Percentiles rank a stretch among this genome's conserved stretches.
Evolutionary conservation across 2,329 filamentous ascomycete species (phyloP).

Genomic region (Grosmannia serpens): DNA sequence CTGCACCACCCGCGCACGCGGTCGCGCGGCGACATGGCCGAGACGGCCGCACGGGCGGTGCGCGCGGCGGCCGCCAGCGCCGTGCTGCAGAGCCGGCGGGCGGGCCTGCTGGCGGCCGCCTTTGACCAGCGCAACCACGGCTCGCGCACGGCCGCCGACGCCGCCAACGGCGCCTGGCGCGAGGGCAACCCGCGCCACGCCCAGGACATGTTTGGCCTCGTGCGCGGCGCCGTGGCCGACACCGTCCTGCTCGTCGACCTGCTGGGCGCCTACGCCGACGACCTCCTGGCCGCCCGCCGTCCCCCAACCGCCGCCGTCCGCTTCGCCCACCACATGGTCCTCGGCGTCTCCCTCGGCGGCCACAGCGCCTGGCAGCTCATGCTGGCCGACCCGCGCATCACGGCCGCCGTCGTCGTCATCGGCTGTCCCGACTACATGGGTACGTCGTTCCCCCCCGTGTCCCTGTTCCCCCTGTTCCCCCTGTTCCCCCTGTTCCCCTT

Average conservation of each 20-base stretch:
- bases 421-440: slow-evolving; percentile 82
- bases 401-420: slow-evolving; percentile 68
- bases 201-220: slow-evolving; percentile 79
- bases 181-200: slow-evolving; percentile 71
- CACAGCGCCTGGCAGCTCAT: slow-evolving; percentile 80
- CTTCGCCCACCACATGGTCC: slow-evolving; percentile 46
- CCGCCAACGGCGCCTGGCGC: slow-evolving; percentile 69
- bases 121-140: slow-evolving; percentile 96
- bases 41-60: slow-evolving; percentile 57
- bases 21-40: slow-evolving; percentile 61
- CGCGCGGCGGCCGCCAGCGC: slow-evolving; percentile 52
- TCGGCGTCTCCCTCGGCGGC: slow-evolving; percentile 78
- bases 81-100: slow-evolving; percentile 43
- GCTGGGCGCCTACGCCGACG: slow-evolving; percentile 40
- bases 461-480: background rate
- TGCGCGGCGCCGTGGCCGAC: slow-evolving; percentile 64
- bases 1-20: slow-evolving; percentile 72
- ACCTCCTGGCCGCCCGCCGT: background rate
- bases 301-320: background rate
- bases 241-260: slow-evolving; percentile 65
- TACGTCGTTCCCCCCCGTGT: slow-evolving; percentile 25
- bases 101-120: slow-evolving; percentile 64
- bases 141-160: slow-evolving; percentile 50
- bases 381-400: slow-evolving; percentile 66
- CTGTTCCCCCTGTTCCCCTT: background rate